phyloP scores from a whole-genome alignment of 176 grass and related monocot species.

The Oryza glumipatula region DNA sequence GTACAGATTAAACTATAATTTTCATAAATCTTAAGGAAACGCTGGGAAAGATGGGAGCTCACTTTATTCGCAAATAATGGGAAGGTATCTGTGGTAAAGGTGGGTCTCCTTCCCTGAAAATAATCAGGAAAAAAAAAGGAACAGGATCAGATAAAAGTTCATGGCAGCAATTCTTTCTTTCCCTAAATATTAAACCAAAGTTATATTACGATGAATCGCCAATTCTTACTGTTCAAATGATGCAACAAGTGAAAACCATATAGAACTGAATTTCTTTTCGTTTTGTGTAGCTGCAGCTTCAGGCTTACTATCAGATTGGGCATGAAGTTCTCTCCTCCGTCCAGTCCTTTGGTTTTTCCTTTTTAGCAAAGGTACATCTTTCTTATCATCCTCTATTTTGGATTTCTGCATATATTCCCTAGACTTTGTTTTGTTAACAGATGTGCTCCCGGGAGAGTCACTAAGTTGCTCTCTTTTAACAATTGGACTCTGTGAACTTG shows the following conservation, averaged over 20 bases:
- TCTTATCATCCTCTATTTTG: constrained; percentile 60
- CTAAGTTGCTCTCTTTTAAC: constrained; percentile 59
- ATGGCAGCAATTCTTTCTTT: constrained; percentile 14
- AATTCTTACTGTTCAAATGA: constrained; percentile 67
- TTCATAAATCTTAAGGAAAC: constrained; percentile 26
- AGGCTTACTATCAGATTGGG: constrained; percentile 35
- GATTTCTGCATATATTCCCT: constrained; percentile 54
- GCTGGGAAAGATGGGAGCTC: constrained; percentile 42
- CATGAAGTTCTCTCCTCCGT: constrained; percentile 45
- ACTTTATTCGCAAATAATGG: constrained; percentile 80
- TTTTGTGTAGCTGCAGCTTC: constrained; percentile 37
- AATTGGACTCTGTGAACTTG: constrained; percentile 52
- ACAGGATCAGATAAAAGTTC: constrained; percentile 44
- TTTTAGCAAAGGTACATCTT: constrained; percentile 47
- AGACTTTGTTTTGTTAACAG: constrained; percentile 48
- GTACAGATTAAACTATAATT: constrained; percentile 4
- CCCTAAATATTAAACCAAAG: constrained; percentile 6
- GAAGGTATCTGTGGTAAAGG: constrained; percentile 69
- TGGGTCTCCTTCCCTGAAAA: constrained; percentile 70
- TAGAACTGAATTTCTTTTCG: constrained; percentile 58
- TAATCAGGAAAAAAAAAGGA: constrained; percentile 20
- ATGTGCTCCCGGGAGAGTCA: constrained; percentile 42
- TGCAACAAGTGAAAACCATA: constrained; percentile 86
- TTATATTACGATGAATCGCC: background rate
- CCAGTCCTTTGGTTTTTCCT: constrained; percentile 50